Evolutionary conservation across 306 rosid species (phyloP).

Genomic region (Purshia tridentata): DNA sequence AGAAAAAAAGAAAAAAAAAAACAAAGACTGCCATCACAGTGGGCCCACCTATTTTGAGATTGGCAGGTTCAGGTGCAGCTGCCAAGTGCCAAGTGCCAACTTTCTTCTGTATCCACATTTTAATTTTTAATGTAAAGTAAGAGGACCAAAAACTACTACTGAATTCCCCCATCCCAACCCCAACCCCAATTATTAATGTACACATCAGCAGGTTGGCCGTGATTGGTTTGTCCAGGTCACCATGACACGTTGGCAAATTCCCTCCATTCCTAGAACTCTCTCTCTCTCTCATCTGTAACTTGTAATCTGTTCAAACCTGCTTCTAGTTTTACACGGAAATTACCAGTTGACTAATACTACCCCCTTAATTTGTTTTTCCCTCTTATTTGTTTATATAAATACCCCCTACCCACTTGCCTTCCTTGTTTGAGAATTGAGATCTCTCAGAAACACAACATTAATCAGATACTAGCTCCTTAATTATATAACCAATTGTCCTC

Average conservation of each 20-base stretch:
- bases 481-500: not conserved
- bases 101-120: not conserved
- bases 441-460: not conserved
- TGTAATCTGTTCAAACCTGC: slow-evolving; percentile 14
- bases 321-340: slow-evolving; percentile 25
- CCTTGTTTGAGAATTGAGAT: slow-evolving; percentile 2
- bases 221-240: slow-evolving; percentile 46
- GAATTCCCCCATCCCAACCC: slow-evolving; percentile 14
- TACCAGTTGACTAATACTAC: slow-evolving; percentile 50
- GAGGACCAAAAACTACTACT: not conserved
- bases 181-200: slow-evolving; percentile 7
- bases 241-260: slow-evolving; percentile 14
- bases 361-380: slow-evolving; percentile 20
- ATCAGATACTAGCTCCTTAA: not conserved
- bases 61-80: not conserved
- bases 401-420: slow-evolving; percentile 25
- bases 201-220: slow-evolving; percentile 42
- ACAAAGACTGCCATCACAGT: not conserved
- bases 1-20: not conserved
- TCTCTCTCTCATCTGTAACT: not conserved
- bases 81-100: slow-evolving; percentile 6
- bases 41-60: not conserved
- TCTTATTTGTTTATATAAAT: slow-evolving; percentile 35
- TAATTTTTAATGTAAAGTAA: not conserved
- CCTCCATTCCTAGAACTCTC: not conserved